A percentile compares a stretch with the other conserved stretches of the same genome.
Evolutionary conservation across 2,329 filamentous ascomycete species (phyloP).

Genomic region (Ceratocystis eucalypticola): DNA sequence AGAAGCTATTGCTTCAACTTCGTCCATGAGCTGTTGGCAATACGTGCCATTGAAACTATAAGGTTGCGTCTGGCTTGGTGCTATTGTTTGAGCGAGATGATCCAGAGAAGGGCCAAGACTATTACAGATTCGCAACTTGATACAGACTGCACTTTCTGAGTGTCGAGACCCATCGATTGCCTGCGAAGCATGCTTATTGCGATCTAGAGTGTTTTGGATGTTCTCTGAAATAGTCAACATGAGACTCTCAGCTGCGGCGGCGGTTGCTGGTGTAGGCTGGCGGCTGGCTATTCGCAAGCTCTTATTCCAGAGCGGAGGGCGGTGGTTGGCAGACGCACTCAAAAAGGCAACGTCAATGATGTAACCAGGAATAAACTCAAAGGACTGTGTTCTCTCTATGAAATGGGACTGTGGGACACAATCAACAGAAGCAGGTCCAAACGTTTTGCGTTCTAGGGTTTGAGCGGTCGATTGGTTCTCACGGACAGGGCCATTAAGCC

Average conservation of each 20-base stretch:
- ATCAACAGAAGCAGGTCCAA: slow-evolving; percentile 32
- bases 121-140: slow-evolving; percentile 36
- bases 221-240: slow-evolving; percentile 34
- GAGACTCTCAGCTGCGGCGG: slow-evolving; percentile 34
- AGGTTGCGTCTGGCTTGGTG: slow-evolving; percentile 35
- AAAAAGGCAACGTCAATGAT: slow-evolving; percentile 34
- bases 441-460: slow-evolving; percentile 30
- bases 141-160: slow-evolving; percentile 33
- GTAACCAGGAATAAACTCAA: slow-evolving; percentile 38
- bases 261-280: slow-evolving; percentile 36
- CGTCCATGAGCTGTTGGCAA: slow-evolving; percentile 33
- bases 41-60: slow-evolving; percentile 31
- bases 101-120: slow-evolving; percentile 36
- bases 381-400: slow-evolving; percentile 32
- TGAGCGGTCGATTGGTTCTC: slow-evolving; percentile 29
- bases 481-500: slow-evolving; percentile 33
- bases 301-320: slow-evolving; percentile 28
- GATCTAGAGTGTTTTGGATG: slow-evolving; percentile 31
- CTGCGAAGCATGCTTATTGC: slow-evolving; percentile 26
- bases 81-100: slow-evolving; percentile 32
- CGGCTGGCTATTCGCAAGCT: slow-evolving; percentile 33
- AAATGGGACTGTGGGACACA: slow-evolving; percentile 36
- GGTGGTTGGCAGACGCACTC: slow-evolving; percentile 29
- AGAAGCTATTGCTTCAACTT: slow-evolving; percentile 29
- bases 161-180: slow-evolving; percentile 20